Evolutionary conservation across 2,329 filamentous ascomycete species (phyloP).

Genomic region (Bipolaris bicolor): DNA sequence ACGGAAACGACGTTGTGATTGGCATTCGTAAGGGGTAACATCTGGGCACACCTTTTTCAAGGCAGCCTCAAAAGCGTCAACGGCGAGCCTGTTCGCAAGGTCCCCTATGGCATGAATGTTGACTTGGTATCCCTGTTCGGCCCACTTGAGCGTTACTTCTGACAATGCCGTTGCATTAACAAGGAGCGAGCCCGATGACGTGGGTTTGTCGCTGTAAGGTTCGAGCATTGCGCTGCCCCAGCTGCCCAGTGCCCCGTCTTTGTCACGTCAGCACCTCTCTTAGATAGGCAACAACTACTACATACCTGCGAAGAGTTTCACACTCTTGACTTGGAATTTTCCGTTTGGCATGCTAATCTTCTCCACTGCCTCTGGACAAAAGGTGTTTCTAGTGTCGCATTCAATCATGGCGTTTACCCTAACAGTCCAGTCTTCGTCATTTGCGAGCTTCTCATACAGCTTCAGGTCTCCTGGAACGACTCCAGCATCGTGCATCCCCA

Average conservation of each 20-base stretch:
- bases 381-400: slow-evolving; percentile 68
- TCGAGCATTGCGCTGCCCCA: slow-evolving; percentile 76
- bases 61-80: slow-evolving; percentile 67
- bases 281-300: neutral
- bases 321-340: slow-evolving; percentile 64
- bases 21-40: slow-evolving; percentile 53
- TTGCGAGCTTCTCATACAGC: slow-evolving; percentile 61
- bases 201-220: slow-evolving; percentile 69
- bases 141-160: slow-evolving; percentile 62
- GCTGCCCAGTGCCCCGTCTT: slow-evolving; percentile 72
- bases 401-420: slow-evolving; percentile 73
- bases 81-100: slow-evolving; percentile 67
- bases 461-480: slow-evolving; percentile 61
- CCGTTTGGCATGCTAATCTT: slow-evolving; percentile 55
- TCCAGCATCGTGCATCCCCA: slow-evolving; percentile 73
- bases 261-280: slow-evolving; percentile 18
- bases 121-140: slow-evolving; percentile 66
- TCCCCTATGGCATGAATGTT: slow-evolving; percentile 77
- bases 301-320: slow-evolving; percentile 72
- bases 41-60: slow-evolving; percentile 61
- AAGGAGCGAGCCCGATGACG: slow-evolving; percentile 68
- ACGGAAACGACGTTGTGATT: slow-evolving; percentile 64
- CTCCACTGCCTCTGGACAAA: slow-evolving; percentile 61
- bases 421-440: slow-evolving; percentile 62
- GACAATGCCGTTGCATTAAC: slow-evolving; percentile 67